A percentile compares a stretch with the other conserved stretches of the same genome.
Evolutionary conservation across 306 rosid species (phyloP).

Genomic region (Trifolium pratense): DNA sequence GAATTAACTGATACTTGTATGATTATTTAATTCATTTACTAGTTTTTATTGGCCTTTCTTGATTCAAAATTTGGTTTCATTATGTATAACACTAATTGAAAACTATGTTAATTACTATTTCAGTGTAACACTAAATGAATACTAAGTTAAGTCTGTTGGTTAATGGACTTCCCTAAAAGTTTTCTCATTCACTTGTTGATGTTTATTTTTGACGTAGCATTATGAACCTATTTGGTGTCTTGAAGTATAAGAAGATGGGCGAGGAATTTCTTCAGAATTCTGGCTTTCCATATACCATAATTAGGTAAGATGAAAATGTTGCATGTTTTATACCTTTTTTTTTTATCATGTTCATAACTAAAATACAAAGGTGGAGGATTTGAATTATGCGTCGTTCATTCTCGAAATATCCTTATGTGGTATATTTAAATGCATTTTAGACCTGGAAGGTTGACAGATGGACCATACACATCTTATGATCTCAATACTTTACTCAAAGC

Average conservation of each 20-base stretch:
- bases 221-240: constrained; percentile 96
- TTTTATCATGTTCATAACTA: constrained; percentile 18
- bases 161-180: no score
- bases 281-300: constrained; percentile 88
- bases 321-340: background rate
- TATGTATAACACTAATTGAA: background rate
- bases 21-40: background rate
- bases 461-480: constrained; percentile 98
- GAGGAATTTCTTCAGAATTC: constrained; percentile 85
- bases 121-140: no score
- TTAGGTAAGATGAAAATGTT: constrained; percentile 63
- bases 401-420: constrained; percentile 23
- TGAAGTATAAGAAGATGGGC: constrained; percentile 91
- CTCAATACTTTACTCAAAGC: constrained; percentile 89
- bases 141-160: no score
- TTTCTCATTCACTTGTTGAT: no score
- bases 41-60: background rate
- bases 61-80: background rate
- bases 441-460: constrained; percentile 95
- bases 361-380: constrained; percentile 13
- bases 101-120: no score
- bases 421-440: constrained; percentile 51
- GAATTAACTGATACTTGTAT: background rate
- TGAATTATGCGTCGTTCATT: constrained; percentile 5
- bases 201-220: constrained; percentile 51